A percentile compares a stretch with the other conserved stretches of the same genome.
These are phyloP conservation scores for Ogataea kodamae DNA, from an alignment of 805 yeast genomes.

Conservation along the genomic window DNA sequence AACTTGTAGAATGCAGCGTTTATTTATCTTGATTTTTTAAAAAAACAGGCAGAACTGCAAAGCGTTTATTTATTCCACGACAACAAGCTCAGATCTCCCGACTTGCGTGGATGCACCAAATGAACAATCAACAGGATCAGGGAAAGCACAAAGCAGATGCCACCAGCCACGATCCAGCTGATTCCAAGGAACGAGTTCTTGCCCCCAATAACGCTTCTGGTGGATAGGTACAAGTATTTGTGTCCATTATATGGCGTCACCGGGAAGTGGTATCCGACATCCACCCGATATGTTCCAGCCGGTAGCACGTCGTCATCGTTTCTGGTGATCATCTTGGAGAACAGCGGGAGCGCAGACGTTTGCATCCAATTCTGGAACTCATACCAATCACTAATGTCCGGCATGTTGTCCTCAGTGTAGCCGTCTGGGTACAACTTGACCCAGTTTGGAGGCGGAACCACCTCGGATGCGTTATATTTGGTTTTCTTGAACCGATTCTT, in stretches of 20 bases:
- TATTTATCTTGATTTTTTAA: conserved; percentile 7
- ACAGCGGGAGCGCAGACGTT: conserved; percentile 68
- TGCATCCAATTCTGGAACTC: conserved; percentile 86
- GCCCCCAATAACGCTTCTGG: conserved; percentile 73
- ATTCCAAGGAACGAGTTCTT: conserved; percentile 70
- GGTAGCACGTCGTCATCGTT: conserved; percentile 53
- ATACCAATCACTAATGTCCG: conserved; percentile 64
- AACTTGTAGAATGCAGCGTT: conserved; percentile 2
- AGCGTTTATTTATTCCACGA: conserved; percentile 70
- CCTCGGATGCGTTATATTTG: conserved; percentile 51
- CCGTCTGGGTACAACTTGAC: conserved; percentile 65
- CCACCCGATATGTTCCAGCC: conserved; percentile 60
- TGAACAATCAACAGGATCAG: conserved; percentile 50
- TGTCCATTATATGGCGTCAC: conserved; percentile 65
- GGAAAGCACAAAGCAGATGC: conserved; percentile 58
- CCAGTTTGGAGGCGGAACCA: conserved; percentile 88
- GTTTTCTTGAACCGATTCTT: conserved; percentile 62
- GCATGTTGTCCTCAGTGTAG: conserved; percentile 64
- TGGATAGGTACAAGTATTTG: conserved; percentile 63
- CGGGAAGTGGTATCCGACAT: conserved; percentile 76
- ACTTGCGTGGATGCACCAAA: conserved; percentile 61
- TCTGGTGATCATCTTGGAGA: conserved; percentile 62
- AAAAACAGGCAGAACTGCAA: too few relatives aligned
- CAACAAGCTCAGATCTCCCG: conserved; percentile 66
- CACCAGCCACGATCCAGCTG: conserved; percentile 74